phyloP scores from a whole-genome alignment of 1,284 basidiomycete genomes.

The Boletus smithii region DNA sequence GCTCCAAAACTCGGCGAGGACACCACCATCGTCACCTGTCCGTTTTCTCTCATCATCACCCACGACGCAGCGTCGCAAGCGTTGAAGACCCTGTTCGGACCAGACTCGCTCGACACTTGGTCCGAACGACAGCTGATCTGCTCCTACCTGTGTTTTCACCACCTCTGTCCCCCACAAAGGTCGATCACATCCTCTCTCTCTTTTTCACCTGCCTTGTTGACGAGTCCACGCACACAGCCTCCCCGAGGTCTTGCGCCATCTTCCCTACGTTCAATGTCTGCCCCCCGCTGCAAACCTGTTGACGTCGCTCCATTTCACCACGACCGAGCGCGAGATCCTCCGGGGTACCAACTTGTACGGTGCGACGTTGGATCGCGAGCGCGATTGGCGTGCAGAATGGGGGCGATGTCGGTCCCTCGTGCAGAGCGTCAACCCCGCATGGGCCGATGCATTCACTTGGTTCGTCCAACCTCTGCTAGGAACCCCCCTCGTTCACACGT shows the following conservation, averaged over 20 bases:
- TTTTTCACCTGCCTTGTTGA: no score
- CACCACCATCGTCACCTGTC: conserved; percentile 65
- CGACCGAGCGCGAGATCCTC: conserved; percentile 60
- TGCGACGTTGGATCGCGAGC: conserved; percentile 62
- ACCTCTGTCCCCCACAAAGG: no score
- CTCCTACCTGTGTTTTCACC: conserved; percentile 70
- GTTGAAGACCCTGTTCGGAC: conserved; percentile 41
- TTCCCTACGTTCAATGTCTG: conserved; percentile 65
- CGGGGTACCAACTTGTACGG: conserved; percentile 75
- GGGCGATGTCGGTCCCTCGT: conserved; percentile 45
- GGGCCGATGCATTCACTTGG: conserved; percentile 65
- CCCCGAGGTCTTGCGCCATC: conserved; percentile 46
- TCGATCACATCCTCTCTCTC: no score
- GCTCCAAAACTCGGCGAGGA: conserved; percentile 52
- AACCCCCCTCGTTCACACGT: background rate
- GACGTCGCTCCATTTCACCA: conserved; percentile 77
- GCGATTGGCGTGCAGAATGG: conserved; percentile 63
- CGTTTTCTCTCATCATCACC: conserved; percentile 72
- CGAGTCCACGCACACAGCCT: no score
- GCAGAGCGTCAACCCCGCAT: conserved; percentile 35
- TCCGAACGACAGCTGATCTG: conserved; percentile 70
- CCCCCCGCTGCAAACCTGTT: conserved; percentile 54
- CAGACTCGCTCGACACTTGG: conserved; percentile 44
- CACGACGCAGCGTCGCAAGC: conserved; percentile 46
- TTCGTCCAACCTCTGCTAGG: conserved; percentile 34